Conservation (phyloP, 1,284 basidiomycete species). For the Trichosporon coremiiforme region DNA sequence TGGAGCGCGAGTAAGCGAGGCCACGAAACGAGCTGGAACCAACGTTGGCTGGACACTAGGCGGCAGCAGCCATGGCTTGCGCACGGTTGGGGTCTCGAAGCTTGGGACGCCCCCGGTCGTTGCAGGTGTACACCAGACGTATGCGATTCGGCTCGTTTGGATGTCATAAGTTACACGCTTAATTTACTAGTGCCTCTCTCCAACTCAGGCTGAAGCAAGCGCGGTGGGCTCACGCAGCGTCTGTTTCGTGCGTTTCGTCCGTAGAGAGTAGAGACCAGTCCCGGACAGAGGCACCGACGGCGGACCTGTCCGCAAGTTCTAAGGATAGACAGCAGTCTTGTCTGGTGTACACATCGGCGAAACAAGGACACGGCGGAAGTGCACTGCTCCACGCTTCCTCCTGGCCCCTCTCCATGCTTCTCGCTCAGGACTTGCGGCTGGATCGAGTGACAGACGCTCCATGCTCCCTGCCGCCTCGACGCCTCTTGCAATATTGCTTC, state of each 20-base stretch:
- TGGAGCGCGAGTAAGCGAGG: background rate
- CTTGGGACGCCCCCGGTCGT: background rate
- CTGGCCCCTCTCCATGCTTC: background rate
- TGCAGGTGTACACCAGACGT: too few species aligned
- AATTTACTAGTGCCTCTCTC: background rate
- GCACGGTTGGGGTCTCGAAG: background rate
- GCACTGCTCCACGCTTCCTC: background rate
- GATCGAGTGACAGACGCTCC: constrained; percentile 5
- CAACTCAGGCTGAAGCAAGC: too few species aligned
- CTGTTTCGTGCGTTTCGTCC: background rate
- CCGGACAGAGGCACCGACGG: background rate
- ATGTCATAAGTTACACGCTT: background rate
- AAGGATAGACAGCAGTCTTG: background rate
- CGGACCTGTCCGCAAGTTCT: background rate
- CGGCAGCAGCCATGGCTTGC: background rate
- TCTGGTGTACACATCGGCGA: background rate
- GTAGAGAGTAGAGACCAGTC: background rate
- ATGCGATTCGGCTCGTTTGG: background rate
- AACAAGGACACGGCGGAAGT: constrained; percentile 1
- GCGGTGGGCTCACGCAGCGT: background rate
- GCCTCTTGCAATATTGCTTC: constrained; percentile 8
- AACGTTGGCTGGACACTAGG: background rate
- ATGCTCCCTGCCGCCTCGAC: background rate
- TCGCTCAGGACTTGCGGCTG: background rate
- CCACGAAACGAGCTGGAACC: too few species aligned